Evolutionary conservation across 345 rosid species (phyloP).

Genomic region (Passiflora organensis): DNA sequence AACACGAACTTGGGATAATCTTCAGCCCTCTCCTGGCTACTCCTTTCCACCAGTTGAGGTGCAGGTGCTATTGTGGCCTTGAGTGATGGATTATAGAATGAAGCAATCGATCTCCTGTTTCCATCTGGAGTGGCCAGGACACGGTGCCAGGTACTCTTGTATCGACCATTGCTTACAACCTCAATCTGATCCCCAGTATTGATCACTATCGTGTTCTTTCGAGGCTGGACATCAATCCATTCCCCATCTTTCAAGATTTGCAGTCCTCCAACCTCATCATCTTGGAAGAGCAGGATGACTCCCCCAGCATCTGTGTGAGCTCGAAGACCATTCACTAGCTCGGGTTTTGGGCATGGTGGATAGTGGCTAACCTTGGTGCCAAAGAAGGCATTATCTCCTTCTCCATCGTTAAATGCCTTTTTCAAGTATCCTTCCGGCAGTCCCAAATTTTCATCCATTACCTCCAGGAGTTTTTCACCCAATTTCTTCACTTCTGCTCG

Average conservation of each 20-base stretch:
- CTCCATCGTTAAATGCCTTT: conserved; percentile 53
- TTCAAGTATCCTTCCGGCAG: conserved; percentile 53
- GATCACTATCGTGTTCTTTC: conserved; percentile 58
- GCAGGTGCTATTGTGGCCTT: conserved; percentile 79
- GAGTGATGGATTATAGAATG: conserved; percentile 77
- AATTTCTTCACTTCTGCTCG: conserved; percentile 65
- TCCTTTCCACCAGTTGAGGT: conserved; percentile 22
- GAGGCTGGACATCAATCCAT: conserved; percentile 90
- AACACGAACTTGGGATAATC: conserved; percentile 71
- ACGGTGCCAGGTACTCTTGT: conserved; percentile 91
- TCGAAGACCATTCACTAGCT: conserved; percentile 64
- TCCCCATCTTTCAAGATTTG: conserved; percentile 70
- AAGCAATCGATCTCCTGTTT: conserved; percentile 78
- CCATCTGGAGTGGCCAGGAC: conserved; percentile 45
- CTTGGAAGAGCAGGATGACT: conserved; percentile 79
- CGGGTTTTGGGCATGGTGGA: conserved; percentile 86
- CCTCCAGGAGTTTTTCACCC: conserved; percentile 66
- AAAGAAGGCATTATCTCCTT: conserved; percentile 48
- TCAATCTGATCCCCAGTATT: conserved; percentile 94
- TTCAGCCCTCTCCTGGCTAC: conserved; percentile 18
- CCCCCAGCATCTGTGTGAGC: conserved; percentile 98
- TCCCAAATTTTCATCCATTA: conserved; percentile 82
- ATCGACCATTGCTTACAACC: conserved; percentile 77
- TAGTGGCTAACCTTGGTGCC: conserved; percentile 91
- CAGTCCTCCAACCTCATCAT: conserved; percentile 72